phyloP scores from a whole-genome alignment of 305 asterid species.

The Fraxinus latifolia region DNA sequence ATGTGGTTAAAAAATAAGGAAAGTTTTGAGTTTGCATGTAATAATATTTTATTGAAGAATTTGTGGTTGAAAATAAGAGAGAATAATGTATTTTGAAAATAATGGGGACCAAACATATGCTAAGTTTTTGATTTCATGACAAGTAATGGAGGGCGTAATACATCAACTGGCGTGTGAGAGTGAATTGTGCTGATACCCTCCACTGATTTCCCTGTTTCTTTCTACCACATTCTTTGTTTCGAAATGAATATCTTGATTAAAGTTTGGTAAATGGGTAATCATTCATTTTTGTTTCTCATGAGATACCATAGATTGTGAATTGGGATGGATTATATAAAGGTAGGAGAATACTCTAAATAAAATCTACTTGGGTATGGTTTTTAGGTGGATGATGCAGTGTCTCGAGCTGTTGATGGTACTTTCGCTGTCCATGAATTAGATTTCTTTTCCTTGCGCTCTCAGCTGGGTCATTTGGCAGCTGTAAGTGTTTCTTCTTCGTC shows the following conservation, averaged over 20 bases:
- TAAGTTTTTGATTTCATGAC: not conserved
- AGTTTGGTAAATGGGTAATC: conserved; percentile 1
- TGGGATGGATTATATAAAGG: conserved; percentile 3
- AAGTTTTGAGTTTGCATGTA: not conserved
- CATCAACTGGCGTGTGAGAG: conserved; percentile 13
- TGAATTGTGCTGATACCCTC: conserved; percentile 17
- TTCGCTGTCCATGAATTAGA: conserved; percentile 72
- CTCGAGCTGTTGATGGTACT: conserved; percentile 85
- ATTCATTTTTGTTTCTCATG: not conserved
- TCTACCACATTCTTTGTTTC: conserved; percentile 6
- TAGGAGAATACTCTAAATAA: conserved; percentile 16
- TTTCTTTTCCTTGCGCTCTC: conserved; percentile 70
- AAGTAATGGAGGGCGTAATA: not conserved
- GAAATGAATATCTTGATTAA: not conserved
- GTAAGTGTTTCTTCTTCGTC: conserved; percentile 47
- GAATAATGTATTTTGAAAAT: not conserved
- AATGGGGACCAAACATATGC: not conserved
- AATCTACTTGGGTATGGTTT: conserved; percentile 23
- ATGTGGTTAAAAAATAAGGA: not conserved
- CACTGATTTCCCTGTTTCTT: not conserved
- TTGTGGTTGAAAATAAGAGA: not conserved
- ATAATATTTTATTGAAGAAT: not conserved
- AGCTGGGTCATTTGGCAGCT: conserved; percentile 92
- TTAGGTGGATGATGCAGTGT: conserved; percentile 84
- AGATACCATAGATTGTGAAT: not conserved